A percentile compares a stretch with the other conserved stretches of the same genome.
Conservation (phyloP, 2,329 filamentous ascomycete species). For the Dendrostoma leiphaemia region DNA sequence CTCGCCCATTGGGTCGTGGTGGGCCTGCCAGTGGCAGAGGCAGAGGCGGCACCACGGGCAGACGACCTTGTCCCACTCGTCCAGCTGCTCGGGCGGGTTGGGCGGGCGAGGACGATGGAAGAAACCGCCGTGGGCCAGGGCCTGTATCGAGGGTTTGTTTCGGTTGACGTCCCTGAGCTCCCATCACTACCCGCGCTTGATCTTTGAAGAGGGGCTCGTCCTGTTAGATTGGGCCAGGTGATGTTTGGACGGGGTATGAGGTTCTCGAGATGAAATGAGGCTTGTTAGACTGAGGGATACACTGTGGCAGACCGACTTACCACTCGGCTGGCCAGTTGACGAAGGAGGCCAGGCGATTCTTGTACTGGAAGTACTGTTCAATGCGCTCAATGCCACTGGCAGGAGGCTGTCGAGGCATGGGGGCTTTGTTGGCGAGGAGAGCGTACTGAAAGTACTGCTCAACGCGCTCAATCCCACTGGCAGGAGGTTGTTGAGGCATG, state of each 20-base stretch:
- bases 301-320: too few species aligned
- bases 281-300: too few species aligned
- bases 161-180: background rate
- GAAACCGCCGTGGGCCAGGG: conserved; percentile 7
- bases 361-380: conserved; percentile 7
- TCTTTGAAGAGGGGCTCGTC: too few species aligned
- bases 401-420: background rate
- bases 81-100: background rate
- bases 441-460: background rate
- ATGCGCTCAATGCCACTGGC: background rate
- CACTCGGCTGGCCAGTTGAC: conserved; percentile 2
- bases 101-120: background rate
- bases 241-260: too few species aligned
- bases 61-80: conserved; percentile 6
- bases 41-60: conserved; percentile 2
- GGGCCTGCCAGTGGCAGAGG: background rate
- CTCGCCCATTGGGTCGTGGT: background rate
- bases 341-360: conserved; percentile 15
- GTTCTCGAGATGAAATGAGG: too few species aligned
- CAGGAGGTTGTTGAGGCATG: background rate
- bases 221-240: too few species aligned
- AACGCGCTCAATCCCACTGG: background rate
- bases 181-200: too few species aligned
- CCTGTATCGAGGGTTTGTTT: conserved; percentile 5
- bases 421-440: background rate